A percentile compares a stretch with the other conserved stretches of the same genome.
Conservation (phyloP, 192 early-diverging fungal species). For the Diversispora eburnea region DNA sequence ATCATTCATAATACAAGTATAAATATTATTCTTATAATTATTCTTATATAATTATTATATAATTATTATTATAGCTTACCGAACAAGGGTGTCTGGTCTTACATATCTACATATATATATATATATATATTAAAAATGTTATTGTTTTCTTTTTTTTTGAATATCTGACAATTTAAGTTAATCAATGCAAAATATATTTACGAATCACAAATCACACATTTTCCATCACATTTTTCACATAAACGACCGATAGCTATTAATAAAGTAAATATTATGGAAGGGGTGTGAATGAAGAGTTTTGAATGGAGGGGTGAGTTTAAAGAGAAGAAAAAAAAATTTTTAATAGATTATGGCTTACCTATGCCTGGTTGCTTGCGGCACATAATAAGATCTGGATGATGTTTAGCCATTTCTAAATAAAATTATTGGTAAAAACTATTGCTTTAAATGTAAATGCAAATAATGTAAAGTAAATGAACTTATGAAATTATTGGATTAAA, state of each 20-base stretch:
- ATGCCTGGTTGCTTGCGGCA: constrained; percentile 94
- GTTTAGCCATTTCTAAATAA: constrained; percentile 62
- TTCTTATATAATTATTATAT: not conserved
- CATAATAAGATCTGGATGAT: constrained; percentile 90
- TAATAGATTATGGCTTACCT: constrained; percentile 36
- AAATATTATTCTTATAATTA: not conserved
- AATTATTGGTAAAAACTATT: not conserved
- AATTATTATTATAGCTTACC: constrained; percentile 8
- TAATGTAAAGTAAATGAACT: no score
- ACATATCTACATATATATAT: constrained; percentile 57
- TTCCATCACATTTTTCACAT: constrained; percentile 86
- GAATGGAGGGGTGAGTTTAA: not conserved
- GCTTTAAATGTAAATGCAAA: no score
- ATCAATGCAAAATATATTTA: constrained; percentile 34
- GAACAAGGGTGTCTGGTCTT: constrained; percentile 78
- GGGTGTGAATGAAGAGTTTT: not conserved
- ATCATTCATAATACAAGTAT: not conserved
- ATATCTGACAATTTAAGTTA: no score
- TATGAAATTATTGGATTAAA: no score
- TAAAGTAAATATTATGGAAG: not conserved
- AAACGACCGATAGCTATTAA: constrained; percentile 72
- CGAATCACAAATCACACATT: constrained; percentile 95
- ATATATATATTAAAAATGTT: not conserved
- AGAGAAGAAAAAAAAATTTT: constrained; percentile 2
- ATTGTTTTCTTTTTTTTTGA: not conserved